Percentiles rank a stretch among this genome's conserved stretches.
phyloP scores from a whole-genome alignment of 805 yeast genomes.

The Schwanniomyces pseudopolymorphus region DNA sequence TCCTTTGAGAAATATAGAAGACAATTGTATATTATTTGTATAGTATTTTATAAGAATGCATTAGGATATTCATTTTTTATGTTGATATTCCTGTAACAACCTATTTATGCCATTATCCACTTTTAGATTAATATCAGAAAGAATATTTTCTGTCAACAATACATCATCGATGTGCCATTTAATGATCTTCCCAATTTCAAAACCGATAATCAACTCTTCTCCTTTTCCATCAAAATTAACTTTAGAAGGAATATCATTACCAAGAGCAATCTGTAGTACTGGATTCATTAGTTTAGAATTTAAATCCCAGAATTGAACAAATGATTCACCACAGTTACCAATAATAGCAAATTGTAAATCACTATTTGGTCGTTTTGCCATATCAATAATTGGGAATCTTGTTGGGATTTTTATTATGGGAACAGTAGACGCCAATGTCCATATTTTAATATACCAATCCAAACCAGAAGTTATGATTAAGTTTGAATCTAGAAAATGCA shows the following conservation, averaged over 20 bases:
- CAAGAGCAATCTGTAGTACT: conserved; percentile 11
- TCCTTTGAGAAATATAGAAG: conserved; percentile 3
- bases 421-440: conserved; percentile 11
- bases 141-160: conserved; percentile 2
- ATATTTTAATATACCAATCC: conserved; percentile 24
- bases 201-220: conserved; percentile 18
- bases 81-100: not conserved
- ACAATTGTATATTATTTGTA: conserved; percentile 3
- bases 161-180: conserved; percentile 12
- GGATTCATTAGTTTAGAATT: conserved; percentile 16
- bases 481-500: conserved; percentile 3
- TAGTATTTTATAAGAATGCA: conserved; percentile 1
- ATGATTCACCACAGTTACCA: conserved; percentile 15
- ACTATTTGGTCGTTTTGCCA: conserved; percentile 17
- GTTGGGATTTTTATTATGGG: conserved; percentile 21
- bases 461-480: conserved; percentile 16
- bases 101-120: conserved; percentile 1
- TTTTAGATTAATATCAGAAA: conserved; percentile 5
- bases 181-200: conserved; percentile 17
- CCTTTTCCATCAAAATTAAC: conserved; percentile 18
- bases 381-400: conserved; percentile 14
- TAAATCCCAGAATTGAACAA: conserved; percentile 33
- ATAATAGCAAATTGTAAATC: conserved; percentile 25
- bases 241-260: conserved; percentile 8
- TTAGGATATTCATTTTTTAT: not conserved